Base-by-base conservation (phyloP, 345 rosid species). In the Brassica cretica region DNA sequence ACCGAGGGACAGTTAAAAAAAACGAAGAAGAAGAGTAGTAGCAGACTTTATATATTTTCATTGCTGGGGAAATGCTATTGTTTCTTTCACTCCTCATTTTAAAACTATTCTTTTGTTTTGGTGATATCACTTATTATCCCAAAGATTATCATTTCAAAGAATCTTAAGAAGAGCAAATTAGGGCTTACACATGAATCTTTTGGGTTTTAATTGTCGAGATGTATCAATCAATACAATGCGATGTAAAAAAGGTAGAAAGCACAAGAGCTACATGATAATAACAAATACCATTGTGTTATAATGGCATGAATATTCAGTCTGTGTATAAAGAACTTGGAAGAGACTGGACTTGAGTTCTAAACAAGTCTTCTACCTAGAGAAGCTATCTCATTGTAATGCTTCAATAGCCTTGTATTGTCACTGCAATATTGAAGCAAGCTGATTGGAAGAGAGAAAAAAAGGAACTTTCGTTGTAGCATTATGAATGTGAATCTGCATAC, bases 1-100 rank as follows among this genome's bases (percentile, higher is more conserved):
- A 29, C 74, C 83, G 94, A 69, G 80, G 66, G 44, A 56, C 66
- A 2, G 83, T 83, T n/a, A n/a, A n/a, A 51, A 84, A 78, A 70
- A 73, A 5, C 12, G 69, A 71, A 76, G 77, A 72, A 75, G 76
- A 76, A 59, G 83, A 71, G 15, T 11, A 2, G 4, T 74, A 16
- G 14, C 10, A 70, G 64, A 63, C 39, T 68, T 41, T 49, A 10
- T 60, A 10, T 32, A 32, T 32, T 33, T 10, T 35, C 56, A 16
- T 72, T 51, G 19, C 56, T 51, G 56, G 15, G 55, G 15, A 49
- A 14, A 14, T 49, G 19, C 29, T 24, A 6, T 44, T 58, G 62
- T 51, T n/a, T 51, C 15, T 44, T 12, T 44, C 53, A 44, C 53
- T 51, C 5, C 2, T 5, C 56, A 51, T n/a, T 51, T 51, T 51